Base-by-base conservation (phyloP, 2,329 filamentous ascomycete species). In the Orbilia blumenaviensis region DNA sequence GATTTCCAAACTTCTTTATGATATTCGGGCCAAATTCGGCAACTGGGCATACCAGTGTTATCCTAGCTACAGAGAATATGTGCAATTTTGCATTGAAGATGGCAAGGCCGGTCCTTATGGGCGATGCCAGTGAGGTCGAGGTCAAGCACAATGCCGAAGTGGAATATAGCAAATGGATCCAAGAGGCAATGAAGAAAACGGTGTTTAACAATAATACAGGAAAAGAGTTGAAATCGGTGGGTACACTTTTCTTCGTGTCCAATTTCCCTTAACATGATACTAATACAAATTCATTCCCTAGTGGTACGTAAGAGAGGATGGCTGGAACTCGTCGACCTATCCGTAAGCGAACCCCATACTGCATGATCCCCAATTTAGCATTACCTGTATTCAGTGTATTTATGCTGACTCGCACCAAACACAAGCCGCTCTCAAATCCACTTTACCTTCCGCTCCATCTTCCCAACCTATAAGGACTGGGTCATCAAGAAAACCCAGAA, bases 1-100 rank as follows among this genome's bases (percentile, higher is more conserved):
- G 86, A 0, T 90, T 89, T 79, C 89, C 89, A 1, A 91, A 91
- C 79, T 88, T 90, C 79, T 90, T 90, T 82, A 84, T 89, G 68
- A 81, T 90, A 2, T 54, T 74, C 14, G 75, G 89, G 0, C 89
- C 89, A 0, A 91, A 91, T 79, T 86, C 88, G 0, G 84, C 84
- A 0, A 90, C 89, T 0, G 89, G 89, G 0, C 89, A 91, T 80
- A 87, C 84, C 0, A 88, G 86, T 10, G 86, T 89, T 8, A 85
- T 90, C 50, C 84, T 90, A 79, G 86, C 88, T 0, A 84, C 84
- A 2, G 89, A 91, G 78, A 90, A 90, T 80, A 86, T 86, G 80
- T 83, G 89, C 78, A 87, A 89, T 74, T 89, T 87, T 80, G 85
- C 86, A 0, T 80, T 91, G 8, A 87, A 87, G 0, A 85, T 90